A percentile compares a stretch with the other conserved stretches of the same genome.
These are phyloP conservation scores for Macrolepiota albuminosa DNA, from an alignment of 768 basidiomycete genomes.

Conservation along the genomic window DNA sequence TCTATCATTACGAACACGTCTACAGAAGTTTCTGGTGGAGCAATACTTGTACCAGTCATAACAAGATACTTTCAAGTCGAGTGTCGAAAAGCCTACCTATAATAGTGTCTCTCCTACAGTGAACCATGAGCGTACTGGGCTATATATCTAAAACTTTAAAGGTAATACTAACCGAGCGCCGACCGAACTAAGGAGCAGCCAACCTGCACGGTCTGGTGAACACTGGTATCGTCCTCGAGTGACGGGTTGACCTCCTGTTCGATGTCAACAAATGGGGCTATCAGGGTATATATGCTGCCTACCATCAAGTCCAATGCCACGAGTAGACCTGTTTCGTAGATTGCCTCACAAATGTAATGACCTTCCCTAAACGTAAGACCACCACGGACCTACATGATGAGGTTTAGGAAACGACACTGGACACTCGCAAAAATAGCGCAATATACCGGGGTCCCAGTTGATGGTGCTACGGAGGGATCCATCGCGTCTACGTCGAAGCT, in stretches of 20 bases:
- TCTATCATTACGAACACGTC: neutral
- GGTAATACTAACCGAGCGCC: conserved; percentile 60
- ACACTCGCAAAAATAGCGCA: neutral
- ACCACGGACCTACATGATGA: conserved; percentile 65
- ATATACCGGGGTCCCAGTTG: conserved; percentile 85
- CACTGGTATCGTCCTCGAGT: conserved; percentile 68
- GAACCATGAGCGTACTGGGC: conserved; percentile 6
- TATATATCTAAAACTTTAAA: neutral
- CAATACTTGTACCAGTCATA: neutral
- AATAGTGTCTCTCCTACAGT: conserved; percentile 39
- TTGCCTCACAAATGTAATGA: conserved; percentile 95
- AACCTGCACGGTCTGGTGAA: conserved; percentile 83
- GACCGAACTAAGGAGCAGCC: conserved; percentile 83
- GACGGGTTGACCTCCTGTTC: conserved; percentile 94
- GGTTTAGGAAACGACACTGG: conserved; percentile 9
- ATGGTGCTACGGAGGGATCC: conserved; percentile 94
- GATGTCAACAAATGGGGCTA: conserved; percentile 3
- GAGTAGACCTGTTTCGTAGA: conserved; percentile 88
- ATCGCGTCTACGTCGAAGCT: conserved; percentile 96
- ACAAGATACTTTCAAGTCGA: neutral
- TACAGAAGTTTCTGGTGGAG: neutral
- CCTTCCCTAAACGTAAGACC: conserved; percentile 96
- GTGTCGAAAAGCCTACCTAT: conserved; percentile 18
- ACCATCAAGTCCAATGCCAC: conserved; percentile 96
- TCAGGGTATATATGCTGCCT: conserved; percentile 17